These are phyloP conservation scores for Brassica balearica DNA, from an alignment of 441 rosid genomes.

Conservation along the genomic window DNA sequence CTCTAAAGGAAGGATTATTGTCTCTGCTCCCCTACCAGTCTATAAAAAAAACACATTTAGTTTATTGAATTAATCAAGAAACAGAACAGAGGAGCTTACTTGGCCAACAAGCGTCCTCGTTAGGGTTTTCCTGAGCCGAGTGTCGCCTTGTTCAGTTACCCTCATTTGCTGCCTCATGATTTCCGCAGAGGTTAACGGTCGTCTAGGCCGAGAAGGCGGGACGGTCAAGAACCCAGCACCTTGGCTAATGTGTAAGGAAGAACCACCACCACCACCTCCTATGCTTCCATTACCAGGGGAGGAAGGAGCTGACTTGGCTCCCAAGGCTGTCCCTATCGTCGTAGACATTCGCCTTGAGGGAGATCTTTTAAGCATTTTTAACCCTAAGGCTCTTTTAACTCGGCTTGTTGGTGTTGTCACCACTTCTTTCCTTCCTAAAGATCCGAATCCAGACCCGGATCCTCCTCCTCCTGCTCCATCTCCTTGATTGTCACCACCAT, in stretches of 20 bases:
- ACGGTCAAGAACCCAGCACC: not conserved
- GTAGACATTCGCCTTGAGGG: not conserved
- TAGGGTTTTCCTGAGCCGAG: not conserved
- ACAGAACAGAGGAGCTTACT: not conserved
- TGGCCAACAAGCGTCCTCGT: not conserved
- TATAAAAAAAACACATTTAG: not conserved
- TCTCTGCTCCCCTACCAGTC: not conserved
- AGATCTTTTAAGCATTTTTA: not conserved
- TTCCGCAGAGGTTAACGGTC: not conserved
- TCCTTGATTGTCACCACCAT: constrained; percentile 6
- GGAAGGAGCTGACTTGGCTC: constrained; percentile 7
- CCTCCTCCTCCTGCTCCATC: not conserved
- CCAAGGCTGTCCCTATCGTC: not conserved
- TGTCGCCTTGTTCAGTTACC: not conserved
- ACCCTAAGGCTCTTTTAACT: not conserved
- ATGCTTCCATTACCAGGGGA: not conserved
- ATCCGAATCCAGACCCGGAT: constrained; percentile 7
- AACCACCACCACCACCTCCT: constrained; percentile 1
- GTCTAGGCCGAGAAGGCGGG: constrained; percentile 5
- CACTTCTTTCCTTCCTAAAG: not conserved
- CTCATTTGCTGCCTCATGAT: not conserved
- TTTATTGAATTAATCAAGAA: not conserved
- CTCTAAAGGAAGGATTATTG: not conserved
- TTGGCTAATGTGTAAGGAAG: constrained; percentile 1
- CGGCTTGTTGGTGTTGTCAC: not conserved